Evolutionary conservation across 169 alveolate genomes (phyloP).

Genomic region (Blepharisma undulans): DNA sequence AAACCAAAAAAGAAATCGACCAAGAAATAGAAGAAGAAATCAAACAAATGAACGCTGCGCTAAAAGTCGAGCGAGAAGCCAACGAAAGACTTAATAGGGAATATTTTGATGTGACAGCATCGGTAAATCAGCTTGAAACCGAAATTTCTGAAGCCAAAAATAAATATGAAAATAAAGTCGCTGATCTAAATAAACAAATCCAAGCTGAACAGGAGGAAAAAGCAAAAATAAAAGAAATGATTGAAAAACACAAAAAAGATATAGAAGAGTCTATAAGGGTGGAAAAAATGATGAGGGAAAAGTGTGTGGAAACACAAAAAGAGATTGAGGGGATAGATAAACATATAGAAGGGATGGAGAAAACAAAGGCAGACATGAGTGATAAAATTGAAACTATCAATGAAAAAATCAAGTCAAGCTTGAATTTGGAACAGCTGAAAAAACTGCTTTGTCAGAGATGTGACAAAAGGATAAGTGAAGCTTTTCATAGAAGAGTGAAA

Average conservation of each 20-base stretch:
- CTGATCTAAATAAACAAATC: not conserved
- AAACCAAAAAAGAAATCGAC: constrained; percentile 7
- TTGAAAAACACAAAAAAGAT: not conserved
- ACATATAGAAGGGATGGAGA: not conserved
- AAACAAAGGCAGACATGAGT: not conserved
- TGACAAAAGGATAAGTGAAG: not conserved
- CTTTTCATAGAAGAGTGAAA: not conserved
- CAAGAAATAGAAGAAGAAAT: constrained; percentile 8
- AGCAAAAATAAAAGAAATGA: not conserved
- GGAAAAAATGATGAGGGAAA: not conserved
- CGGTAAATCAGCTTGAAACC: not conserved
- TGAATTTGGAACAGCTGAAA: constrained; percentile 20
- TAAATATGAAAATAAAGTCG: not conserved
- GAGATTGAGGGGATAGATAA: not conserved
- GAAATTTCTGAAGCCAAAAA: not conserved
- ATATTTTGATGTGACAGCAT: constrained; percentile 12
- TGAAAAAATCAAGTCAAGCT: not conserved
- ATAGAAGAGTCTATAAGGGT: not conserved
- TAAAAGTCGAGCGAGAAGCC: not conserved
- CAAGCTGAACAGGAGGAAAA: not conserved
- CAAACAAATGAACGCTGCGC: not conserved
- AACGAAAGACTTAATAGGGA: constrained; percentile 9
- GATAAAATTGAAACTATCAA: not conserved
- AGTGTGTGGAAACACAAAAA: not conserved
- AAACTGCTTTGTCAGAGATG: constrained; percentile 1